Percentiles rank a stretch among this genome's conserved stretches.
Evolutionary conservation across 106 monocot species (phyloP).

Genomic region (Apostasia shenzhenica): DNA sequence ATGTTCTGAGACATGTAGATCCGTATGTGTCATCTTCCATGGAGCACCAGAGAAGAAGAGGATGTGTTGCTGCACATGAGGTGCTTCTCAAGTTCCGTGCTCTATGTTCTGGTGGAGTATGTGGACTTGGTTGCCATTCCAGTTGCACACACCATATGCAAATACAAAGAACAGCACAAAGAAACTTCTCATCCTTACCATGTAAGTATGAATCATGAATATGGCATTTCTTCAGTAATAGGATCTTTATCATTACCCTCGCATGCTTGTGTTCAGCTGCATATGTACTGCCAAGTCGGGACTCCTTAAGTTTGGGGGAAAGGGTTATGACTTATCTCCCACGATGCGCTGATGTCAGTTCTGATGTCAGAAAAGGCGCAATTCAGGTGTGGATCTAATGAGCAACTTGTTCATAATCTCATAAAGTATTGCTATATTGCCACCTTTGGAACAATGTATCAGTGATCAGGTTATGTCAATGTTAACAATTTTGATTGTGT

Average conservation of each 20-base stretch:
- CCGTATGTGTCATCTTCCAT: conserved; percentile 78
- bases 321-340: conserved; percentile 86
- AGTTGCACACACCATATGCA: conserved; percentile 38
- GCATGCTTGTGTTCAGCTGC: conserved; percentile 56
- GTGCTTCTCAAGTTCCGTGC: conserved; percentile 70
- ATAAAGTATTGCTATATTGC: background rate
- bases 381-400: conserved; percentile 52
- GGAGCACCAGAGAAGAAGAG: conserved; percentile 92
- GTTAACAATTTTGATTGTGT: conserved; percentile 10
- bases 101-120: conserved; percentile 82
- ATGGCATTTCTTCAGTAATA: background rate
- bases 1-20: conserved; percentile 92
- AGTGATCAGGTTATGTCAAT: background rate
- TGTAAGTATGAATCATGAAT: conserved; percentile 31
- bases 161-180: conserved; percentile 33
- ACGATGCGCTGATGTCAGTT: conserved; percentile 82
- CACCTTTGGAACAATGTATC: background rate
- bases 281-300: conserved; percentile 85
- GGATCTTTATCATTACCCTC: background rate
- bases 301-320: conserved; percentile 86
- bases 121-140: conserved; percentile 45
- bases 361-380: conserved; percentile 82
- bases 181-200: conserved; percentile 76
- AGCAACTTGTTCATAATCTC: background rate
- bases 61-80: conserved; percentile 76